Percentiles rank a stretch among this genome's conserved stretches.
These are phyloP conservation scores for Teratosphaeria zuluensis DNA, from an alignment of 2,329 filamentous ascomycete genomes.

Conservation along the genomic window DNA sequence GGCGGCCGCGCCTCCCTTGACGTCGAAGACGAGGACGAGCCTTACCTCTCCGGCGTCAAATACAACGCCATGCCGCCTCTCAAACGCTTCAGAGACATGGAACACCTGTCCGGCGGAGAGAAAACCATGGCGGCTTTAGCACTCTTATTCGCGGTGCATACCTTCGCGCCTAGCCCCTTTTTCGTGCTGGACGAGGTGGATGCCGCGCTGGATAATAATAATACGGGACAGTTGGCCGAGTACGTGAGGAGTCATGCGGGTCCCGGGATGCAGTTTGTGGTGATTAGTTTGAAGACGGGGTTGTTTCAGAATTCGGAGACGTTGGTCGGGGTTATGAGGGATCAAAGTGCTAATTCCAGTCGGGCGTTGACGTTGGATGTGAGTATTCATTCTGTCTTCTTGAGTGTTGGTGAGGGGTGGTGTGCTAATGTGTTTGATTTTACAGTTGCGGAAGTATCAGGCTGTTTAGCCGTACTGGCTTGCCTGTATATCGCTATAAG, in stretches of 20 bases:
- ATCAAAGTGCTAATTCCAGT: conserved; percentile 87
- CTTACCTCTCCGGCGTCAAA: conserved; percentile 90
- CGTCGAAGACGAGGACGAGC: conserved; percentile 85
- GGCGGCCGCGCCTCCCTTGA: conserved; percentile 83
- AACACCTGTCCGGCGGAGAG: conserved; percentile 91
- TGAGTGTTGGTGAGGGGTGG: neutral
- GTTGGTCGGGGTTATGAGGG: conserved; percentile 87
- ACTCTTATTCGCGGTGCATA: conserved; percentile 93
- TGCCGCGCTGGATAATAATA: conserved; percentile 94
- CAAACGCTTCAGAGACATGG: conserved; percentile 98
- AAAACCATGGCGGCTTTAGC: conserved; percentile 98
- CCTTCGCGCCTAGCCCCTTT: conserved; percentile 89
- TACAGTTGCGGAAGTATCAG: conserved; percentile 26
- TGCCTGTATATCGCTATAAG: too few species aligned
- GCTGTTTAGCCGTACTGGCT: conserved; percentile 7
- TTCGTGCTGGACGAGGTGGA: conserved; percentile 98
- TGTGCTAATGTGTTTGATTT: conserved; percentile 4
- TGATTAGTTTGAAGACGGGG: conserved; percentile 91
- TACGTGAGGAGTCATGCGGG: conserved; percentile 91
- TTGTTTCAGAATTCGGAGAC: conserved; percentile 96
- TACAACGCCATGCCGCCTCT: conserved; percentile 98
- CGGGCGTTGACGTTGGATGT: conserved; percentile 91
- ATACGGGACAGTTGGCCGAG: conserved; percentile 90
- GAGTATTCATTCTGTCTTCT: conserved; percentile 41
- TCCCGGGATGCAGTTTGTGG: conserved; percentile 98